phyloP scores from a whole-genome alignment of 345 rosid species.

The Microcos paniculata region DNA sequence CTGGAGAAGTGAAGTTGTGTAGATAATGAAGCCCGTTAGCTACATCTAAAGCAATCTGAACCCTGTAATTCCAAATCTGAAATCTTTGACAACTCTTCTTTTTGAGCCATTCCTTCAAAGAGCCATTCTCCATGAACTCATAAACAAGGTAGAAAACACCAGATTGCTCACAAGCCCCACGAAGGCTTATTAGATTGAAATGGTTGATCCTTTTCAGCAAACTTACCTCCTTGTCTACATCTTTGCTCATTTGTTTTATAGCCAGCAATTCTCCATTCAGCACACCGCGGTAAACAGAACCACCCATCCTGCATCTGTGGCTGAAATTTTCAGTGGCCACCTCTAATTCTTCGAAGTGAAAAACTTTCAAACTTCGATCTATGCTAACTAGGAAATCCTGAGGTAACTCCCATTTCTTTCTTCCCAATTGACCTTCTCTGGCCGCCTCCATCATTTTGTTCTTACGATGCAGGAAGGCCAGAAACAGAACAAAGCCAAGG shows the following conservation, averaged over 20 bases:
- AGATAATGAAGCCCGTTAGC: conserved; percentile 46
- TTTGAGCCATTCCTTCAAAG: conserved; percentile 39
- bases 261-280: conserved; percentile 30
- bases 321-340: conserved; percentile 36
- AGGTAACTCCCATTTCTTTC: conserved; percentile 18
- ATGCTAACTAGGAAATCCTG: conserved; percentile 23
- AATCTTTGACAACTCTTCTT: conserved; percentile 8
- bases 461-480: conserved; percentile 9
- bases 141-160: conserved; percentile 42
- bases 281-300: conserved; percentile 28
- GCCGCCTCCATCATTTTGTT: conserved; percentile 19
- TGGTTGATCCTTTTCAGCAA: conserved; percentile 42
- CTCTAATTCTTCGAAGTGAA: conserved; percentile 31
- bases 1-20: conserved; percentile 45
- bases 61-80: conserved; percentile 31
- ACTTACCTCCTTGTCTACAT: conserved; percentile 38
- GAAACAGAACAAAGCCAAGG: conserved; percentile 16
- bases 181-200: conserved; percentile 40
- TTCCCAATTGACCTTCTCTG: not conserved
- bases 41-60: conserved; percentile 48
- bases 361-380: conserved; percentile 37
- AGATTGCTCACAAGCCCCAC: conserved; percentile 30
- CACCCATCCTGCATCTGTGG: conserved; percentile 24
- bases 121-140: conserved; percentile 39
- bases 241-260: conserved; percentile 34